Percentiles rank a stretch among this genome's conserved stretches.
phyloP scores from a whole-genome alignment of 192 early-diverging fungal genomes.

The Haplosporangium gracile region DNA sequence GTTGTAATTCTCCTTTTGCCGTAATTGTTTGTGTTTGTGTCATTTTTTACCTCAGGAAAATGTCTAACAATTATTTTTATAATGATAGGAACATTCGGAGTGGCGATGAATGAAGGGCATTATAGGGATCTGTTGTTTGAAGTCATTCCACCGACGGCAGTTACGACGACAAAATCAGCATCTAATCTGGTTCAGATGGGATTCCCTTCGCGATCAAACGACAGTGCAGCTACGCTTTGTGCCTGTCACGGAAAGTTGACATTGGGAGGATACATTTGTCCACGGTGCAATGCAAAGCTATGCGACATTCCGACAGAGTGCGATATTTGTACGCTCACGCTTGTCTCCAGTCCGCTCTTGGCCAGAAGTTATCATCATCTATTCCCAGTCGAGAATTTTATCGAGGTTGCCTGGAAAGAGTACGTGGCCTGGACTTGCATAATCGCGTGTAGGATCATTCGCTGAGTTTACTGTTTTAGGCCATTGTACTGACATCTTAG shows the following conservation, averaged over 20 bases:
- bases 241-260: constrained; percentile 83
- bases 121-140: constrained; percentile 88
- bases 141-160: constrained; percentile 88
- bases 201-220: constrained; percentile 76
- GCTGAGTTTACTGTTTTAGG: neutral
- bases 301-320: constrained; percentile 95
- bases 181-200: constrained; percentile 93
- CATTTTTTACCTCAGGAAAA: neutral
- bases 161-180: constrained; percentile 64
- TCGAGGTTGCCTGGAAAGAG: constrained; percentile 70
- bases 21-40: neutral
- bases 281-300: constrained; percentile 83
- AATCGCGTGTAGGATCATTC: neutral
- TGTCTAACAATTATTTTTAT: neutral
- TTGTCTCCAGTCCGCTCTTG: constrained; percentile 91
- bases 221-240: constrained; percentile 75
- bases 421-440: constrained; percentile 25
- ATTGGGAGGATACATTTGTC: constrained; percentile 86
- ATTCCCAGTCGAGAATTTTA: constrained; percentile 91
- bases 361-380: constrained; percentile 95
- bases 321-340: constrained; percentile 87
- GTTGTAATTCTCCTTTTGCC: neutral
- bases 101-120: constrained; percentile 87
- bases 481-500: neutral
- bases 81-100: constrained; percentile 79